phyloP scores from a whole-genome alignment of 2,329 filamentous ascomycete species.

The Fusarium tjaetaba region DNA sequence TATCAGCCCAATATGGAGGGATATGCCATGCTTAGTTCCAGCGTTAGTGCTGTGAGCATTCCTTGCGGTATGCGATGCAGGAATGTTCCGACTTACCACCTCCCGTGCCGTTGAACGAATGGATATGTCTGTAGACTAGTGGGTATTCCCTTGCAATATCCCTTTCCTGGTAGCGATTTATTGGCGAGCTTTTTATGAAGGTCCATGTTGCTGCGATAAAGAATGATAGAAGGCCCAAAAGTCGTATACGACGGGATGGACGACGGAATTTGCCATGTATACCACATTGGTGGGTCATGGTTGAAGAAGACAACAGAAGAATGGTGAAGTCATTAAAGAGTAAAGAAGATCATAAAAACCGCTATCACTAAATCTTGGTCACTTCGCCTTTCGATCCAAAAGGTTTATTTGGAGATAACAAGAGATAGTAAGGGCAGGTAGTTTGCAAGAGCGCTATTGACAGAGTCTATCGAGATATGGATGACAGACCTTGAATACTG shows the following conservation, averaged over 20 bases:
- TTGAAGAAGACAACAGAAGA: background rate
- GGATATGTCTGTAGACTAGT: background rate
- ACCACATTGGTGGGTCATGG: background rate
- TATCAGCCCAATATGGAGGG: background rate
- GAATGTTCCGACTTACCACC: background rate
- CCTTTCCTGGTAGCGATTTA: rapidly evolving
- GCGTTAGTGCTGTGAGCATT: background rate
- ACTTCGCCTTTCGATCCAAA: background rate
- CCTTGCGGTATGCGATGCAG: rapidly evolving
- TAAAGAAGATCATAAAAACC: background rate
- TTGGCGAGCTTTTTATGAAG: background rate
- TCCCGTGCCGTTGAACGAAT: background rate
- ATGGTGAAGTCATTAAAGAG: background rate
- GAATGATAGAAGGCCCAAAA: background rate
- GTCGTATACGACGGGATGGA: background rate
- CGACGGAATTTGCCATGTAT: background rate
- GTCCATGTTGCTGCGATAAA: background rate
- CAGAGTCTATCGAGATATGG: too few relatives aligned
- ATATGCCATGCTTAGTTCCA: background rate
- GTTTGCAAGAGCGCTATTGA: too few relatives aligned
- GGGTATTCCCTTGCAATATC: background rate
- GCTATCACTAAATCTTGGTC: too few relatives aligned
- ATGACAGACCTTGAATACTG: too few relatives aligned
- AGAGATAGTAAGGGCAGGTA: background rate
- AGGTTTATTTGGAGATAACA: background rate